A percentile compares a stretch with the other conserved stretches of the same genome.
phyloP scores from a whole-genome alignment of 306 rosid genomes.

The Nissolia schottii region DNA sequence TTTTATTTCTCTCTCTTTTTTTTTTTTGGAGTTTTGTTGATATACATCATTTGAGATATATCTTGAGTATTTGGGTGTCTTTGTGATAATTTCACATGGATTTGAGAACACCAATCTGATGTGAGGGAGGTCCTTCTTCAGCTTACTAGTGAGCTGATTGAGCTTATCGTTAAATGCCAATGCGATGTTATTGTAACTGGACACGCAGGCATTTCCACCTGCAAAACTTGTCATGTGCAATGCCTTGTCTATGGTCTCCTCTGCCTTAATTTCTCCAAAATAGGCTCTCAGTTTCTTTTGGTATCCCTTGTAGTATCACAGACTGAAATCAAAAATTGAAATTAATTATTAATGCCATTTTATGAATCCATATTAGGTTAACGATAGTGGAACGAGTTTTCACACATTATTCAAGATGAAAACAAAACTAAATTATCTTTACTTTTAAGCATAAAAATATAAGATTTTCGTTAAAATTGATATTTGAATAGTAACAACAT shows the following conservation, averaged over 20 bases:
- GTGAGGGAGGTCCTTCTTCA: conserved; percentile 36
- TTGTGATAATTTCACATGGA: conserved; percentile 26
- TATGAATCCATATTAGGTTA: background rate
- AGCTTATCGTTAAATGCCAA: conserved; percentile 42
- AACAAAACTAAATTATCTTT: background rate
- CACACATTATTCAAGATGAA: background rate
- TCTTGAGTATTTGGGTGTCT: too few relatives aligned
- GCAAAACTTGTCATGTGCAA: conserved; percentile 46
- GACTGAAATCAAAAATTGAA: conserved; percentile 40
- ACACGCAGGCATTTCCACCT: conserved; percentile 32
- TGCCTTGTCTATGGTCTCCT: conserved; percentile 34
- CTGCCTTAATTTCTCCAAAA: conserved; percentile 49
- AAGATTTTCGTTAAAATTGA: too few relatives aligned
- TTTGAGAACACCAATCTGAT: conserved; percentile 33
- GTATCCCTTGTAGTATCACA: conserved; percentile 66
- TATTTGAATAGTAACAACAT: too few relatives aligned
- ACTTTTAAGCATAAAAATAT: background rate
- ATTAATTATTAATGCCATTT: background rate
- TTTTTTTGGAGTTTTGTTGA: too few relatives aligned
- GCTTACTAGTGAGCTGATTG: conserved; percentile 21
- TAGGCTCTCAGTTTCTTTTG: conserved; percentile 43
- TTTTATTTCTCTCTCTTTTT: too few relatives aligned
- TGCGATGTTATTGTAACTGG: conserved; percentile 37
- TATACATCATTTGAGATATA: too few relatives aligned
- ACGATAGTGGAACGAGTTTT: background rate